A percentile compares a stretch with the other conserved stretches of the same genome.
Conservation (phyloP, 164 flowering plant genomes). For the Echeveria elegans region DNA sequence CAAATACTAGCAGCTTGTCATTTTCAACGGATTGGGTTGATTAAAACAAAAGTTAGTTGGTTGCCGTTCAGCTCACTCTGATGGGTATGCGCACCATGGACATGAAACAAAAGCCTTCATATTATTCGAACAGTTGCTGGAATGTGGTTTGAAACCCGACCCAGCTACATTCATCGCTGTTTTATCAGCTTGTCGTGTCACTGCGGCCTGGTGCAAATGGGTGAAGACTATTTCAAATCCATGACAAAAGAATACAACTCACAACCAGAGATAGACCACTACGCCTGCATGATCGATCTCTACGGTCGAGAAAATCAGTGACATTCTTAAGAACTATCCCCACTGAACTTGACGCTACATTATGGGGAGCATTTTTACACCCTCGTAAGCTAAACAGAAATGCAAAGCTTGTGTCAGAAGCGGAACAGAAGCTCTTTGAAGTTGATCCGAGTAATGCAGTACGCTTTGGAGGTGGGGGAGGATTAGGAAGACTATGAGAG, state of each 20-base stretch:
- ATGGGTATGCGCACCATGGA: slow-evolving; percentile 69
- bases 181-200: slow-evolving; percentile 82
- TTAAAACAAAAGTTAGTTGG: no score
- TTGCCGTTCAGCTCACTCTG: no score
- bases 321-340: slow-evolving; percentile 44
- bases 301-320: slow-evolving; percentile 50
- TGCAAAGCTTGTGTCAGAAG: slow-evolving; percentile 34
- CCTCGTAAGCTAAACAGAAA: slow-evolving; percentile 51
- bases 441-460: slow-evolving; percentile 50
- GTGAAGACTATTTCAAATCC: slow-evolving; percentile 51
- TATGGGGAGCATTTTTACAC: slow-evolving; percentile 55
- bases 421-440: slow-evolving; percentile 42
- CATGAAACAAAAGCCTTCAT: slow-evolving; percentile 37
- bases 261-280: slow-evolving; percentile 63
- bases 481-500: slow-evolving; percentile 71
- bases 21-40: no score
- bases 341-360: slow-evolving; percentile 36
- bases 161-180: slow-evolving; percentile 67
- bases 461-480: slow-evolving; percentile 80
- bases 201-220: slow-evolving; percentile 46
- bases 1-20: background rate
- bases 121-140: slow-evolving; percentile 46
- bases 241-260: slow-evolving; percentile 46
- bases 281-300: slow-evolving; percentile 78
- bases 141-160: slow-evolving; percentile 41